Percentiles rank a stretch among this genome's conserved stretches.
phyloP scores from a whole-genome alignment of 768 basidiomycete genomes.

The Floccularia luteovirens region DNA sequence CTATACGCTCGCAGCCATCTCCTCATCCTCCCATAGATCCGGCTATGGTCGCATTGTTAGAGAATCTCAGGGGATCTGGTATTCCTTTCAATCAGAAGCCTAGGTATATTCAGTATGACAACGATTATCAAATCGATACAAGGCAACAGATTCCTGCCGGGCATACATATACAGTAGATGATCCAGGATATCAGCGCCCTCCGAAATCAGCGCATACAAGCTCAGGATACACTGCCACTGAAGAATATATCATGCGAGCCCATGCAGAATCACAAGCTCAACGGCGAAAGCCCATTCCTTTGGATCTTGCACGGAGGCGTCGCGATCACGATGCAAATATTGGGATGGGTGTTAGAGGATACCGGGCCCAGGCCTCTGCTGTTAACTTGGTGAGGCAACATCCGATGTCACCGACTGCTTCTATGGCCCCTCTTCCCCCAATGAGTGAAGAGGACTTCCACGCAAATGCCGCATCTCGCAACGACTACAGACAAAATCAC shows the following conservation, averaged over 20 bases:
- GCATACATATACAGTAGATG: neutral
- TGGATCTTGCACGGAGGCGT: conserved; percentile 20
- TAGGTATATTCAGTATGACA: conserved; percentile 7
- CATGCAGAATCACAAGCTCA: conserved; percentile 25
- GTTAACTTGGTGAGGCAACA: conserved; percentile 16
- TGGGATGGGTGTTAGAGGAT: conserved; percentile 31
- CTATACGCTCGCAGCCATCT: conserved; percentile 2
- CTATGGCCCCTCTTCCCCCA: neutral
- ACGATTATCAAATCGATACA: conserved; percentile 5
- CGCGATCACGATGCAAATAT: conserved; percentile 20
- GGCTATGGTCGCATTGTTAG: conserved; percentile 29
- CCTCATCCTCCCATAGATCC: conserved; percentile 19
- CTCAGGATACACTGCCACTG: conserved; percentile 60
- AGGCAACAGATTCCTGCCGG: conserved; percentile 6
- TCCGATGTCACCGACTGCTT: conserved; percentile 5
- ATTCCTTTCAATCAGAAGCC: conserved; percentile 9
- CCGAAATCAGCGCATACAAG: conserved; percentile 20
- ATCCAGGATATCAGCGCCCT: conserved; percentile 1
- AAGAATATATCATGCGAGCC: conserved; percentile 61
- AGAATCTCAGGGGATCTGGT: conserved; percentile 20
- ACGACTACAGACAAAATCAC: conserved; percentile 6
- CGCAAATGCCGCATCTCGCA: conserved; percentile 8
- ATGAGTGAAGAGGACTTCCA: conserved; percentile 32
- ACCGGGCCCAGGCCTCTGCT: conserved; percentile 30
- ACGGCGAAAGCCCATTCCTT: conserved; percentile 24